A percentile compares a stretch with the other conserved stretches of the same genome.
Conservation (phyloP, 179 eudicot species). For the Corrigiola litoralis region DNA sequence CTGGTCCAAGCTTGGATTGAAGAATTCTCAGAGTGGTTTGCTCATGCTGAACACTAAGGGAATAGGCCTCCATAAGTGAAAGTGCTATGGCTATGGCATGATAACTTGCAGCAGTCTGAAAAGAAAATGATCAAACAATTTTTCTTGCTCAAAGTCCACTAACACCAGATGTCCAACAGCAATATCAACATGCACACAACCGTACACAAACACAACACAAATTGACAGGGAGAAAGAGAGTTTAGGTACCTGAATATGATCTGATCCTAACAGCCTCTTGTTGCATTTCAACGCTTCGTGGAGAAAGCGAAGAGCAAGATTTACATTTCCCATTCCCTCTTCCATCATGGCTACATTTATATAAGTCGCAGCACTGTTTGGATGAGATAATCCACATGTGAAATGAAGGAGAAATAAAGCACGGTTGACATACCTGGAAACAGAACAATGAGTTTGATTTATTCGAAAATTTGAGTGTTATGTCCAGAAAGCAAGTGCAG, state of each 20-base stretch:
- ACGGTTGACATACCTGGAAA: conserved; percentile 87
- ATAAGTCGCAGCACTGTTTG: conserved; percentile 97
- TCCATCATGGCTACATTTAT: conserved; percentile 99
- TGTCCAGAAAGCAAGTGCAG: too few species aligned
- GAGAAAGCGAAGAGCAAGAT: conserved; percentile 92
- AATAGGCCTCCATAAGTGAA: conserved; percentile 97
- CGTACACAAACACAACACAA: not conserved
- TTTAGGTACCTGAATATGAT: conserved; percentile 85
- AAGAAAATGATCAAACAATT: not conserved
- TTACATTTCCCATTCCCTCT: conserved; percentile 98
- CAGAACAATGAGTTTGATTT: not conserved
- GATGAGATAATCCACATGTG: conserved; percentile 95
- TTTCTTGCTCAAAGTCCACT: not conserved
- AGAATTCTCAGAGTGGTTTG: conserved; percentile 94
- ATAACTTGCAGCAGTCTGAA: conserved; percentile 99
- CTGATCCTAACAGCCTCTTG: conserved; percentile 79
- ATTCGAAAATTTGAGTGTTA: too few species aligned
- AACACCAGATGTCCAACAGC: not conserved
- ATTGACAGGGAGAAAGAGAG: conserved; percentile 15
- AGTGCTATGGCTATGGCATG: conserved; percentile 99
- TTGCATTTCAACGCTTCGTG: conserved; percentile 99
- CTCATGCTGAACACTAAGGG: conserved; percentile 96
- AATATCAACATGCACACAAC: not conserved
- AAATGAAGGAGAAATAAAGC: conserved; percentile 89
- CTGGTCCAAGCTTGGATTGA: conserved; percentile 86